Evolutionary conservation across 2,329 filamentous ascomycete species (phyloP).

Genomic region (Nemania serpens): DNA sequence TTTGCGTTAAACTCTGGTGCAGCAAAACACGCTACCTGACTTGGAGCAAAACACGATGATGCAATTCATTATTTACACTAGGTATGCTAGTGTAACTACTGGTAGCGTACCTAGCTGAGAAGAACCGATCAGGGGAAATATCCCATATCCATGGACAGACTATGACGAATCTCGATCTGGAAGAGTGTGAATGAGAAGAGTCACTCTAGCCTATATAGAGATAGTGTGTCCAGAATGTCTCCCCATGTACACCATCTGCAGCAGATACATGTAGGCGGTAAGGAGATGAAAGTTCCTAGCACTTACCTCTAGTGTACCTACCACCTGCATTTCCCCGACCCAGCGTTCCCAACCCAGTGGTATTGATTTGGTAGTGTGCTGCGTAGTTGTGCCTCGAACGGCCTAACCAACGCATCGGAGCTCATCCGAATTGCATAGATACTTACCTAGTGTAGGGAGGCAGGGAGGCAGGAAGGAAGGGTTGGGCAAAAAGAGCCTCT

Average conservation of each 20-base stretch:
- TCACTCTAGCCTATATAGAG: too few species aligned
- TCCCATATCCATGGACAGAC: background rate
- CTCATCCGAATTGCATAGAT: constrained; percentile 16
- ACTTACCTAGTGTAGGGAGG: too few species aligned
- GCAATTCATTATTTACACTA: constrained; percentile 6
- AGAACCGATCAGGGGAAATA: constrained; percentile 5
- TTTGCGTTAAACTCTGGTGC: background rate
- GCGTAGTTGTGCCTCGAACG: constrained; percentile 8
- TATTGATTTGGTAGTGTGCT: constrained; percentile 4
- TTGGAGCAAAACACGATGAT: constrained; percentile 12
- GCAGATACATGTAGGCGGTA: too few species aligned
- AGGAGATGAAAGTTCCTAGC: too few species aligned
- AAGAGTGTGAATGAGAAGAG: background rate
- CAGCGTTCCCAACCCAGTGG: background rate
- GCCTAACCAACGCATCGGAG: constrained; percentile 12
- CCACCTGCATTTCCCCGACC: too few species aligned
- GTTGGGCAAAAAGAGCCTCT: too few species aligned
- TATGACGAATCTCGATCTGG: background rate
- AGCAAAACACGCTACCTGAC: constrained; percentile 1
- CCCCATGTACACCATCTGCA: too few species aligned
- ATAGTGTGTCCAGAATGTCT: too few species aligned
- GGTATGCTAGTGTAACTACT: background rate
- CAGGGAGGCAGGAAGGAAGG: background rate
- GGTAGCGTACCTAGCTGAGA: background rate
- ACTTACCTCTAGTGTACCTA: too few species aligned